Conservation (phyloP, 164 flowering plant genomes). For the Vitis labrusca region DNA sequence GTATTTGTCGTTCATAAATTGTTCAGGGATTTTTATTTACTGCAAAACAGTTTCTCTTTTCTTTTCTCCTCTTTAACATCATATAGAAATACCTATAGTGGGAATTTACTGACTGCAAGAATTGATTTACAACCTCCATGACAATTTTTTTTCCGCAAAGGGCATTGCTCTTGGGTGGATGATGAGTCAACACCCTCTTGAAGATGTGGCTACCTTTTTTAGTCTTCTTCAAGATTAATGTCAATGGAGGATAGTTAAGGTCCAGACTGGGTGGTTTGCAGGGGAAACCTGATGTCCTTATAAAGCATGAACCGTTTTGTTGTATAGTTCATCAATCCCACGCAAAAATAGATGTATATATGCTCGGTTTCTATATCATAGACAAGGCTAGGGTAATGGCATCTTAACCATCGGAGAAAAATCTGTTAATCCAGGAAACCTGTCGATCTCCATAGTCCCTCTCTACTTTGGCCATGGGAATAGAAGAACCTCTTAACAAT, state of each 20-base stretch:
- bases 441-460: slow-evolving; percentile 43
- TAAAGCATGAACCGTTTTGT: slow-evolving; percentile 21
- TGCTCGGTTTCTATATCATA: slow-evolving; percentile 29
- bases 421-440: background rate
- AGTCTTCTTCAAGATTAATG: slow-evolving; percentile 20
- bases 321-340: slow-evolving; percentile 26
- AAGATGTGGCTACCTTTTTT: slow-evolving; percentile 19
- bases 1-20: too few relatives aligned
- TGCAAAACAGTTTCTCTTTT: too few relatives aligned
- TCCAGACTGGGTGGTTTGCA: slow-evolving; percentile 26
- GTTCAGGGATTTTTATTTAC: too few relatives aligned
- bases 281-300: slow-evolving; percentile 15
- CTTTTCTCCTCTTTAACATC: too few relatives aligned
- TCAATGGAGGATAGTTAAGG: slow-evolving; percentile 36
- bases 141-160: too few relatives aligned
- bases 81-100: too few relatives aligned
- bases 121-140: too few relatives aligned
- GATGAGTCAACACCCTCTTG: slow-evolving; percentile 22
- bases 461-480: slow-evolving; percentile 9
- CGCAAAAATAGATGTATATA: slow-evolving; percentile 32
- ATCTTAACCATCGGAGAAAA: slow-evolving; percentile 24
- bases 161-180: too few relatives aligned
- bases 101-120: too few relatives aligned
- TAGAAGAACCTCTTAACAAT: too few relatives aligned
- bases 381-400: slow-evolving; percentile 48